Conservation (phyloP, 352 stramenopile species). For the Phytophthora foliorum region DNA sequence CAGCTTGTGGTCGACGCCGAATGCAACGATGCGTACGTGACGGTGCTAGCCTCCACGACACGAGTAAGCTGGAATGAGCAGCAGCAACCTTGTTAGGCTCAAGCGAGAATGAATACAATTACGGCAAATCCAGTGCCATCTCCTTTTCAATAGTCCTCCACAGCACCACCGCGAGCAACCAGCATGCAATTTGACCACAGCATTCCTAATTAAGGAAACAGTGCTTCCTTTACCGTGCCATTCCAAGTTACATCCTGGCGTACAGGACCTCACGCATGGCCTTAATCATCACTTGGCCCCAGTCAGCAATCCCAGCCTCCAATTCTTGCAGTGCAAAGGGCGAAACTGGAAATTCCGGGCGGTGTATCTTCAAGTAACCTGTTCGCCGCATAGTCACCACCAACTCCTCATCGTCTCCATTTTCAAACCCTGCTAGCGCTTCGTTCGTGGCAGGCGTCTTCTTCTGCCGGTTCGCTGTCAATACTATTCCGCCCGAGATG, state of each 20-base stretch:
- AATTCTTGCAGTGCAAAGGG: slow-evolving; percentile 20
- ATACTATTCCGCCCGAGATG: slow-evolving; percentile 35
- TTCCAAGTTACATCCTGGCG: neutral
- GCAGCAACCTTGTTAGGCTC: neutral
- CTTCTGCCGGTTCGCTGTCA: slow-evolving; percentile 27
- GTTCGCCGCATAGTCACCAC: slow-evolving; percentile 28
- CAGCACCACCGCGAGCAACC: neutral
- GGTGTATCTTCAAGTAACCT: slow-evolving; percentile 29
- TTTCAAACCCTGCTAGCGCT: neutral
- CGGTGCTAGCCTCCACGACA: slow-evolving; percentile 13
- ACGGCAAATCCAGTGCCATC: neutral
- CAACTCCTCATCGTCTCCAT: slow-evolving; percentile 4
- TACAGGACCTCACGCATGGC: slow-evolving; percentile 36
- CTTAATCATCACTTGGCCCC: slow-evolving; percentile 43
- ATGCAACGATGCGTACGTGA: slow-evolving; percentile 10
- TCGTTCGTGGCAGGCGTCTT: neutral
- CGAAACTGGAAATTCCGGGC: slow-evolving; percentile 25
- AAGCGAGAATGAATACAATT: neutral
- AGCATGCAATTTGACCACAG: neutral
- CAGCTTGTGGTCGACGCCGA: slow-evolving; percentile 17
- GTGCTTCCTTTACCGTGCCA: neutral
- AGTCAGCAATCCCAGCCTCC: slow-evolving; percentile 25
- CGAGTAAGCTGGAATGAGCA: slow-evolving; percentile 14
- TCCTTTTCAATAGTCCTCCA: neutral
- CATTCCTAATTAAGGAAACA: neutral